Conservation (phyloP, 768 basidiomycete genomes). For the Suillus subaureus region DNA sequence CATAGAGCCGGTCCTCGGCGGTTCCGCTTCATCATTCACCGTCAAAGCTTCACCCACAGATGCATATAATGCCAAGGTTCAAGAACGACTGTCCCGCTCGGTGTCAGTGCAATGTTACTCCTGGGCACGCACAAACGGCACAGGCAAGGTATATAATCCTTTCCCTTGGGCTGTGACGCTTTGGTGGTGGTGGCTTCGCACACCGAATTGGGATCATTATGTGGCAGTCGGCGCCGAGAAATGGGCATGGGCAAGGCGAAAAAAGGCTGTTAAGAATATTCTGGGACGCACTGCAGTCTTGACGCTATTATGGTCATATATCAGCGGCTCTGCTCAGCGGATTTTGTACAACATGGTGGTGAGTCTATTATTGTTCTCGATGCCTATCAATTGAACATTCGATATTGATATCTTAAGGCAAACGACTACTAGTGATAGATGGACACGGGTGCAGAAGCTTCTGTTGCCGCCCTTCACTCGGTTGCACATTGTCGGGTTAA, state of each 20-base stretch:
- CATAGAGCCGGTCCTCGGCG: constrained; percentile 29
- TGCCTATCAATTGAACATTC: no score
- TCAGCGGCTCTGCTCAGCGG: no score
- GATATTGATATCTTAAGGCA: no score
- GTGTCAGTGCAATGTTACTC: constrained; percentile 37
- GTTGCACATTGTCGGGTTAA: no score
- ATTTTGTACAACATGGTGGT: no score
- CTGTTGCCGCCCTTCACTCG: no score
- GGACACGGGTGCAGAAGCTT: no score
- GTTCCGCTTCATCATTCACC: constrained; percentile 24
- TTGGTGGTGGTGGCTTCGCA: constrained; percentile 39
- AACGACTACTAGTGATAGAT: no score
- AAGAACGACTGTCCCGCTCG: constrained; percentile 19
- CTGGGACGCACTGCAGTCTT: constrained; percentile 8
- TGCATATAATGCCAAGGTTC: constrained; percentile 26
- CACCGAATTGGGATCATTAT: constrained; percentile 38
- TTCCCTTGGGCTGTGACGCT: constrained; percentile 40
- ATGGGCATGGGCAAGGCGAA: neutral
- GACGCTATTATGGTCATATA: constrained; percentile 7
- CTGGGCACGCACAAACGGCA: constrained; percentile 42
- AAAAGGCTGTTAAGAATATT: constrained; percentile 6
- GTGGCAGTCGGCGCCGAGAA: constrained; percentile 34
- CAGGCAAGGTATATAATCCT: constrained; percentile 39
- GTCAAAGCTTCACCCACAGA: constrained; percentile 26
- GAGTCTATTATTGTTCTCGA: no score